Conservation (phyloP, 108 stramenopile species). For the Bacterosira constricta region DNA sequence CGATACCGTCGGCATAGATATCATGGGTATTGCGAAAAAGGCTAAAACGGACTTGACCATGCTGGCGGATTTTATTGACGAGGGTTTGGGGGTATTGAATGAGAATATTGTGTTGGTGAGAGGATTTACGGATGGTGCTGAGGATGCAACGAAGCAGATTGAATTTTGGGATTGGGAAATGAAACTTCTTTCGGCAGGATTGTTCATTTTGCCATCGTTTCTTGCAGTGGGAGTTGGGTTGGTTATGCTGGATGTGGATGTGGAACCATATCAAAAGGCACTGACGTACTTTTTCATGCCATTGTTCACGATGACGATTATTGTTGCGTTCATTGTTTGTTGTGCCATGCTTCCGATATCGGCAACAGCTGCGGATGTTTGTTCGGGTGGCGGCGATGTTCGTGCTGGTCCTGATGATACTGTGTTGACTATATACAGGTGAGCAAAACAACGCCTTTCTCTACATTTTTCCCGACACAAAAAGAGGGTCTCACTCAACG, state of each 20-base stretch:
- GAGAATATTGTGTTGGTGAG: neutral
- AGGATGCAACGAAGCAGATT: neutral
- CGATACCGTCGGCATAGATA: slow-evolving; percentile 17
- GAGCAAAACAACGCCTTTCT: too few relatives aligned
- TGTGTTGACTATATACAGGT: slow-evolving; percentile 25
- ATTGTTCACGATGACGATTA: slow-evolving; percentile 29
- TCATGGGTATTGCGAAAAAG: slow-evolving; percentile 29
- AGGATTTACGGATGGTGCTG: neutral
- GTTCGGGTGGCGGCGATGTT: slow-evolving; percentile 36
- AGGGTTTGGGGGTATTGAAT: slow-evolving; percentile 20
- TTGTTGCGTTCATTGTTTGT: slow-evolving; percentile 26
- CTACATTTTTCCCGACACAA: too few relatives aligned
- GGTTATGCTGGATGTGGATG: slow-evolving; percentile 41
- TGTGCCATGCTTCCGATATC: slow-evolving; percentile 20
- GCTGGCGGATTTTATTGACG: slow-evolving; percentile 34
- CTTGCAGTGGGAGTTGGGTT: slow-evolving; percentile 41
- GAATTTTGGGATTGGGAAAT: slow-evolving; percentile 46
- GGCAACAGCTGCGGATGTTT: slow-evolving; percentile 29
- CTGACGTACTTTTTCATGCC: slow-evolving; percentile 41
- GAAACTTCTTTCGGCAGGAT: slow-evolving; percentile 23
- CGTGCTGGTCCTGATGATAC: slow-evolving; percentile 46
- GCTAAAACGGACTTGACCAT: slow-evolving; percentile 27
- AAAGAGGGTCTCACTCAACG: too few relatives aligned
- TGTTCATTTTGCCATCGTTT: slow-evolving; percentile 38
- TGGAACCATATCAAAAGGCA: slow-evolving; percentile 27